Conservation (phyloP, 208 protist species). For the Trypanosoma lewisi region DNA sequence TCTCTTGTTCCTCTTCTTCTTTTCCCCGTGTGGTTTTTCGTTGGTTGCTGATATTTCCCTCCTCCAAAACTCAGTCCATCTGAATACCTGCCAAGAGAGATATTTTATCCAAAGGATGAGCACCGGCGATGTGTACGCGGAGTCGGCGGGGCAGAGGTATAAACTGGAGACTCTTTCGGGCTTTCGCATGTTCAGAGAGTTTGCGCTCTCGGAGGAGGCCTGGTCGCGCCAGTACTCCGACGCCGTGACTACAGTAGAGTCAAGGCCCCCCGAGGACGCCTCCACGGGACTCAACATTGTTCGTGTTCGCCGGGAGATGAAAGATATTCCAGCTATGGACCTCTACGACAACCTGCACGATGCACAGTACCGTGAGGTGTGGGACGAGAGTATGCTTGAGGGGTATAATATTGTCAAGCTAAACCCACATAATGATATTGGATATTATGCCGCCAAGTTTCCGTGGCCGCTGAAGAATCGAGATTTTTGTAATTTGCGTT, state of each 20-base stretch:
- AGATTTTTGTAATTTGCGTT: conserved; percentile 90
- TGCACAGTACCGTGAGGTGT: conserved; percentile 74
- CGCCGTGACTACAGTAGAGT: conserved; percentile 44
- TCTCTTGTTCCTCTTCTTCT: conserved; percentile 12
- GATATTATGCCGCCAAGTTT: conserved; percentile 88
- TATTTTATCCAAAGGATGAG: neutral
- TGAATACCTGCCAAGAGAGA: too few species aligned
- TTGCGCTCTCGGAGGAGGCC: conserved; percentile 39
- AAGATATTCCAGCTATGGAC: conserved; percentile 49
- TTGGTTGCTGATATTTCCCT: conserved; percentile 10
- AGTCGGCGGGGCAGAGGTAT: conserved; percentile 52
- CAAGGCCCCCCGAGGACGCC: conserved; percentile 44
- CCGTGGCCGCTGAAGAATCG: conserved; percentile 85
- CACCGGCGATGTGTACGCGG: conserved; percentile 29
- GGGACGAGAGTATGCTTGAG: conserved; percentile 87
- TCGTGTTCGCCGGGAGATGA: conserved; percentile 68
- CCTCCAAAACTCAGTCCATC: too few species aligned
- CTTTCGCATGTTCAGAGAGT: conserved; percentile 57
- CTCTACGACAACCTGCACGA: conserved; percentile 89
- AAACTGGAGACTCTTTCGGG: conserved; percentile 64
- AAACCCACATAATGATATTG: conserved; percentile 86
- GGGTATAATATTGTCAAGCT: conserved; percentile 84
- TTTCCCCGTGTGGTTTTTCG: too few species aligned
- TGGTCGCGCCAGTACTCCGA: conserved; percentile 66
- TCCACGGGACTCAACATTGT: conserved; percentile 76